Percentiles rank a stretch among this genome's conserved stretches.
These are phyloP conservation scores for Nemania bipapillata DNA, from an alignment of 2,329 filamentous ascomycete genomes.

Conservation along the genomic window DNA sequence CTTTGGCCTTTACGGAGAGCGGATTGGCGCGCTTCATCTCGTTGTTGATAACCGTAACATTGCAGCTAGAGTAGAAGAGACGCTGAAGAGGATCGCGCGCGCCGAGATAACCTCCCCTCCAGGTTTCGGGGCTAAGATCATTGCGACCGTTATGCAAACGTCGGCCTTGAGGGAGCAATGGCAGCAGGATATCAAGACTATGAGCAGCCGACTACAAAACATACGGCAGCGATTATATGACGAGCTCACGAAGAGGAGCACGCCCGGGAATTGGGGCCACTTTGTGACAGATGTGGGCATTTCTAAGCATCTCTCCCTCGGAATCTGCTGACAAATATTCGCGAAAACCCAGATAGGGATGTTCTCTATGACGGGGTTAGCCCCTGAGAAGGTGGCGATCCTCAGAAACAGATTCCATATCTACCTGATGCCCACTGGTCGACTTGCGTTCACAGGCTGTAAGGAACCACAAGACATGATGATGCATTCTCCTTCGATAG, in stretches of 20 bases:
- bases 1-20: slow-evolving; percentile 54
- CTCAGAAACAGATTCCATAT: slow-evolving; percentile 51
- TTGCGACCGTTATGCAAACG: slow-evolving; percentile 46
- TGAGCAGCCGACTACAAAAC: slow-evolving; percentile 50
- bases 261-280: slow-evolving; percentile 50
- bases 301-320: no score
- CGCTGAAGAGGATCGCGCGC: slow-evolving; percentile 35
- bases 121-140: slow-evolving; percentile 49
- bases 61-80: slow-evolving; percentile 16
- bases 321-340: not conserved
- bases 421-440: slow-evolving; percentile 52
- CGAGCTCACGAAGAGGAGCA: slow-evolving; percentile 43
- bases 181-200: slow-evolving; percentile 50
- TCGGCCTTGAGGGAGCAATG: slow-evolving; percentile 45
- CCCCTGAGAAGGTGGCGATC: slow-evolving; percentile 46
- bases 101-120: slow-evolving; percentile 50
- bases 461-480: slow-evolving; percentile 30
- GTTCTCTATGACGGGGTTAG: slow-evolving; percentile 55
- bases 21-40: slow-evolving; percentile 48
- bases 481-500: not conserved
- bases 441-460: slow-evolving; percentile 51
- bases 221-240: slow-evolving; percentile 48
- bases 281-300: slow-evolving; percentile 41
- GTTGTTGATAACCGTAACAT: slow-evolving; percentile 26
- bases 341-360: slow-evolving; percentile 52